Percentiles rank a stretch among this genome's conserved stretches.
These are phyloP conservation scores for Phaeodactylum tricornutum DNA, from an alignment of 108 stramenopile genomes.

Conservation along the genomic window DNA sequence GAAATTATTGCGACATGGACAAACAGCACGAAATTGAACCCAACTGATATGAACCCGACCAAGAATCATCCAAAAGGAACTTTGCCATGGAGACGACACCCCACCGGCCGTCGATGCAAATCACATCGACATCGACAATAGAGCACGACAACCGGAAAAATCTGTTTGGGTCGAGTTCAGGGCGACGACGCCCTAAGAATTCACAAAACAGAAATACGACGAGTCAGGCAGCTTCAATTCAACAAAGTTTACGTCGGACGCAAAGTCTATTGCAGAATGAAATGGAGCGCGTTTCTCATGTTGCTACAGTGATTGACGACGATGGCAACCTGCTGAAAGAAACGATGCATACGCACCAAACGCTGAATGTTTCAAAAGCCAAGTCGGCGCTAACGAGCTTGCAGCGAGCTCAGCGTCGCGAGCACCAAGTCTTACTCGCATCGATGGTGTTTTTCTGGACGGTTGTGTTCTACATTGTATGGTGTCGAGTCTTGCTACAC, in stretches of 20 bases:
- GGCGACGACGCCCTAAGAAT: no score
- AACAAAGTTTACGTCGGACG: slow-evolving; percentile 38
- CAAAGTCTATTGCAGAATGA: slow-evolving; percentile 40
- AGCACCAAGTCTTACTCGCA: slow-evolving; percentile 30
- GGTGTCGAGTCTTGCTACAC: slow-evolving; percentile 36
- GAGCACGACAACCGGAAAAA: no score
- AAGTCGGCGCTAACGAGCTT: slow-evolving; percentile 28
- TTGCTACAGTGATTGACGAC: slow-evolving; percentile 36
- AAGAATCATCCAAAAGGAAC: no score
- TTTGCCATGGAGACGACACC: no score
- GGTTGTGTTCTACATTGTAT: slow-evolving; percentile 40
- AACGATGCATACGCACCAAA: slow-evolving; percentile 34
- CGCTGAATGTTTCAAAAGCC: slow-evolving; percentile 30
- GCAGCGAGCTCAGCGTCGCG: slow-evolving; percentile 36
- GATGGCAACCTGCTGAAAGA: slow-evolving; percentile 34
- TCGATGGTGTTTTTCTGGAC: slow-evolving; percentile 34
- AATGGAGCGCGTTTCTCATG: slow-evolving; percentile 38
- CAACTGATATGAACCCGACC: no score
- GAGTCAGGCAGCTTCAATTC: slow-evolving; percentile 43
- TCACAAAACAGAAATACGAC: slow-evolving; percentile 19
- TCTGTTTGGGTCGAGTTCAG: no score
- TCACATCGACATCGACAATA: no score
- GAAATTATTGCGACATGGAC: no score
- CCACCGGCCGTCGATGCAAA: no score
- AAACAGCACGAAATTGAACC: no score